Evolutionary conservation across 176 grass and related monocot species (phyloP), one percentile per base, ranked within the genome.

Genomic region (Bolboschoenus planiculmis): DNA sequence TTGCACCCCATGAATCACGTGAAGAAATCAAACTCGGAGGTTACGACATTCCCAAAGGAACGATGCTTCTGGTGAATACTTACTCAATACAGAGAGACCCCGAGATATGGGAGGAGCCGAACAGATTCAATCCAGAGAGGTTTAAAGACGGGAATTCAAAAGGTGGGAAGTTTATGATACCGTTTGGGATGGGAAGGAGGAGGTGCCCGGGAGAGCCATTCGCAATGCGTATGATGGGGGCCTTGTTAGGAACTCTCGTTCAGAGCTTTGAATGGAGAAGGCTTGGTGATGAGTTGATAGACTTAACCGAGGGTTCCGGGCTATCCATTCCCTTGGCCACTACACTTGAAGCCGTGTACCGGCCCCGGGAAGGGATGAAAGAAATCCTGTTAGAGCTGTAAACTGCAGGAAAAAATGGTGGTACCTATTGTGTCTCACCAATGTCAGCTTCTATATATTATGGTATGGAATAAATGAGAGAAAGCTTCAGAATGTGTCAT

Each of bases 191-290:
- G 53, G 86, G 81, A 37, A 83, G 86, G 44, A 66, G 86, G 27
- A 53, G 81, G 43, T 87, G 86, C 39, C 18, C 71, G 4, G 86
- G 86, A 40, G 86, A 87, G 57, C 30, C 18, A 39, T 53, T 87
- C 11, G 86, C 86, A 6, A 56, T 79, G 81, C 66, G 86, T 6
- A 56, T 50, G 21, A 18, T 87, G 2, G 86, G 65, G 56, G 47
- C 64, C n/a, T n/a, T 82, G 27, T 64, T 87, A 10, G 86, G 64
- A 54, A 40, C 86, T 18, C 54, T 87, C 66, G 39, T 87, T 44
- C 85, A 87, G 13, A 64, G 80, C 61, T 87, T 87, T 58, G 85
- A 87, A 35, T 87, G 79, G 80, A 59, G 78, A 60, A 72, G 44
- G 30, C 11, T 48, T 27, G 39, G 44, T 9, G 71, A 24, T 18